Conservation (phyloP, 2,329 filamentous ascomycete species). For the Pestalotiopsis sp. region DNA sequence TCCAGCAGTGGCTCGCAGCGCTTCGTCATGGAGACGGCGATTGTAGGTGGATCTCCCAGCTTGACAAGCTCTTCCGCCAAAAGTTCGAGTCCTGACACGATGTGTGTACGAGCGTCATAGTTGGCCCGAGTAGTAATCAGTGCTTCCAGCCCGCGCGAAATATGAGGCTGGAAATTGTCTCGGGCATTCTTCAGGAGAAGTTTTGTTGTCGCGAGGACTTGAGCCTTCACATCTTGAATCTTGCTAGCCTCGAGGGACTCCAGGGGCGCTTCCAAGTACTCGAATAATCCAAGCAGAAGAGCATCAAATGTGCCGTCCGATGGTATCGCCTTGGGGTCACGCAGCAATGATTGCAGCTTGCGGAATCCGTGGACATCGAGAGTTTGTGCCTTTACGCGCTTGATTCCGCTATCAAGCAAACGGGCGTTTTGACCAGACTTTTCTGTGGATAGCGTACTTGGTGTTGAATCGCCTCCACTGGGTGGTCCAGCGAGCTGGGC, state of each 20-base stretch:
- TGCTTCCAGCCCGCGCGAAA: conserved; percentile 68
- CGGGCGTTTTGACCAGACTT: conserved; percentile 60
- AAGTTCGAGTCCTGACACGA: conserved; percentile 74
- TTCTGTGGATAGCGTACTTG: conserved; percentile 44
- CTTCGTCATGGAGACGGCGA: conserved; percentile 55
- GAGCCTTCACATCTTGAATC: conserved; percentile 71
- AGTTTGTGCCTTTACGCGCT: conserved; percentile 69
- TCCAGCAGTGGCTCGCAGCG: conserved; percentile 45
- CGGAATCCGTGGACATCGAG: conserved; percentile 84
- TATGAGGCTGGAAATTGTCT: conserved; percentile 67
- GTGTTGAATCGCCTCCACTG: conserved; percentile 19
- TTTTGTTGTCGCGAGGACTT: conserved; percentile 74
- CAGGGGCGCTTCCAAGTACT: conserved; percentile 68
- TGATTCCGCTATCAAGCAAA: conserved; percentile 73
- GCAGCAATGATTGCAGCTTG: conserved; percentile 74
- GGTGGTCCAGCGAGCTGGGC: conserved; percentile 32
- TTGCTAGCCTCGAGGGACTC: conserved; percentile 61
- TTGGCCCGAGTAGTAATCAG: conserved; percentile 65
- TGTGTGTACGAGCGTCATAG: conserved; percentile 71
- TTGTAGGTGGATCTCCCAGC: conserved; percentile 65
- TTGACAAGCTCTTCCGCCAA: conserved; percentile 72
- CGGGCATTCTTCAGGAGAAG: conserved; percentile 71
- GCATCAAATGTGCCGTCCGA: conserved; percentile 70
- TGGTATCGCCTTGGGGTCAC: conserved; percentile 66
- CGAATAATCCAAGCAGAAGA: conserved; percentile 68